Percentiles rank a stretch among this genome's conserved stretches.
Evolutionary conservation across 2,329 filamentous ascomycete genomes (phyloP).

Genomic region (Aspergillus brunneoviolaceus): DNA sequence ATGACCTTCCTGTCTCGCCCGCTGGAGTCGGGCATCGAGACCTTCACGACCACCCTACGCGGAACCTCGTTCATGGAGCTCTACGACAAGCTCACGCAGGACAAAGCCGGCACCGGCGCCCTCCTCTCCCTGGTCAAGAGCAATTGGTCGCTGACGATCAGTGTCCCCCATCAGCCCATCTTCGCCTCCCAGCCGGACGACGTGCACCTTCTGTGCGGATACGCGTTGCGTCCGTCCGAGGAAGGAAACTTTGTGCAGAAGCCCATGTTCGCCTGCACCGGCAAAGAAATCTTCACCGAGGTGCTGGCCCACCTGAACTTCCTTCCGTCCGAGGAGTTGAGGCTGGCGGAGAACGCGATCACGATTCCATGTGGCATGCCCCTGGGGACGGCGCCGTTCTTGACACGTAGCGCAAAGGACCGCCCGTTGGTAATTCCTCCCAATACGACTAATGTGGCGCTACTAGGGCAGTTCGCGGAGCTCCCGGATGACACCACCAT

Average conservation of each 20-base stretch:
- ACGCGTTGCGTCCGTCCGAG: constrained; percentile 35
- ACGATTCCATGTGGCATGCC: constrained; percentile 42
- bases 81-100: constrained; percentile 26
- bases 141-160: constrained; percentile 41
- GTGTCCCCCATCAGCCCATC: constrained; percentile 42
- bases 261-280: constrained; percentile 40
- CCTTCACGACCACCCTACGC: constrained; percentile 41
- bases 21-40: constrained; percentile 36
- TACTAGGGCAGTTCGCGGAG: constrained; percentile 45
- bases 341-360: constrained; percentile 24
- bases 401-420: constrained; percentile 34
- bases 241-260: constrained; percentile 40
- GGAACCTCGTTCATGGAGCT: constrained; percentile 27
- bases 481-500: constrained; percentile 40
- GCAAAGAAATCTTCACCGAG: constrained; percentile 39
- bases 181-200: constrained; percentile 37
- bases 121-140: constrained; percentile 39
- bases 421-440: constrained; percentile 39
- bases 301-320: constrained; percentile 37
- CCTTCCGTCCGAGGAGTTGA: constrained; percentile 13
- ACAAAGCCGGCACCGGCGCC: constrained; percentile 29
- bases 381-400: constrained; percentile 38
- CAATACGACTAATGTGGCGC: constrained; percentile 37
- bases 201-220: constrained; percentile 41
- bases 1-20: constrained; percentile 24